Evolutionary conservation across 495 filamentous ascomycete genomes (phyloP).

Genomic region (Neurospora sublineolata): DNA sequence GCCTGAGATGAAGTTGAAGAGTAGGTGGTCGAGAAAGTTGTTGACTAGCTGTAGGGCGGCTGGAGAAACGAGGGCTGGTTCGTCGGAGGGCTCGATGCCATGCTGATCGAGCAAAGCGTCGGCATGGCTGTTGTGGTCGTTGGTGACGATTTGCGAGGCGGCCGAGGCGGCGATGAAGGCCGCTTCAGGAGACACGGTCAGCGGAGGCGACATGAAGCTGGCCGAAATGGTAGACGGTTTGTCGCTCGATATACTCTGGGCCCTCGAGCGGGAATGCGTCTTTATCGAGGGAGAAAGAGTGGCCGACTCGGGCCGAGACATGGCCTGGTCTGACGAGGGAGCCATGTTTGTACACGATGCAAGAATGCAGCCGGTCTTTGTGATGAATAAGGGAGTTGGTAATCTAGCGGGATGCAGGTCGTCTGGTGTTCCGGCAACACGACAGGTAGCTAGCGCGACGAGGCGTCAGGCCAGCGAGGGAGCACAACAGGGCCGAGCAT

Average conservation of each 20-base stretch:
- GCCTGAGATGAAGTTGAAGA: conserved; percentile 73
- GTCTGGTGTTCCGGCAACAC: background rate
- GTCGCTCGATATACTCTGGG: conserved; percentile 47
- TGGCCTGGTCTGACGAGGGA: conserved; percentile 23
- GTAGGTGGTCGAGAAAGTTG: conserved; percentile 82
- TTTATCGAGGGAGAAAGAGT: conserved; percentile 25
- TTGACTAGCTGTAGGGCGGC: conserved; percentile 74
- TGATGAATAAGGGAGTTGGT: background rate
- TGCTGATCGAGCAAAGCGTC: conserved; percentile 53
- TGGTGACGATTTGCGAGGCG: conserved; percentile 83
- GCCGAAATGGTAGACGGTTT: conserved; percentile 36
- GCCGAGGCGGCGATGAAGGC: conserved; percentile 83
- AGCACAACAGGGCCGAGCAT: background rate
- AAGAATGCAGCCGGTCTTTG: background rate
- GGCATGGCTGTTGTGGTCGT: conserved; percentile 66
- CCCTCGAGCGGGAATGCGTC: conserved; percentile 28
- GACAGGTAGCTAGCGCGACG: background rate
- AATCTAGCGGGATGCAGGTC: background rate
- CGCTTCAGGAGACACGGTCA: conserved; percentile 62
- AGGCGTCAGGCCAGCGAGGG: background rate
- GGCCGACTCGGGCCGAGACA: conserved; percentile 31
- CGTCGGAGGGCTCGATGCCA: conserved; percentile 49
- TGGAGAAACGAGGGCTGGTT: conserved; percentile 62
- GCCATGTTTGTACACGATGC: conserved; percentile 5
- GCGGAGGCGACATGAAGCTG: conserved; percentile 48